Percentiles rank a stretch among this genome's conserved stretches.
Conservation (phyloP, 192 early-diverging fungal genomes). For the Gaertneriomyces semiglobifer region DNA sequence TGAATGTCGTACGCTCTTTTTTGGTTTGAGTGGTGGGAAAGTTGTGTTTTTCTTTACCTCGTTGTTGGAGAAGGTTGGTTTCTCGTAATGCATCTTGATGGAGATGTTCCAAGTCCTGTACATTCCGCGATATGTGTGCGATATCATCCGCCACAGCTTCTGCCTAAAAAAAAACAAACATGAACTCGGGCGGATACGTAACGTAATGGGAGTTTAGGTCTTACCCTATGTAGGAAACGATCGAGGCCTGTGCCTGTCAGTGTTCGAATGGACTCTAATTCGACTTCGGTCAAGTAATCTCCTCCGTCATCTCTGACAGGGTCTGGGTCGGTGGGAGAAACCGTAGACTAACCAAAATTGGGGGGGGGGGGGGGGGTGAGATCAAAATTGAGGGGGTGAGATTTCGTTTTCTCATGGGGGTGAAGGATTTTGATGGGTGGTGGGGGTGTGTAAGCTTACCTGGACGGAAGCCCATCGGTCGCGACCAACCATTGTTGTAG, state of each 20-base stretch:
- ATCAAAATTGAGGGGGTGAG: background rate
- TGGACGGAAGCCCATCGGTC: too few relatives aligned
- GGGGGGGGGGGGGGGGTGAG: too few relatives aligned
- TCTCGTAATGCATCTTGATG: constrained; percentile 20
- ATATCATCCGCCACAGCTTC: constrained; percentile 14
- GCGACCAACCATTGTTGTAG: too few relatives aligned
- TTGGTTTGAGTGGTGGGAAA: constrained; percentile 5
- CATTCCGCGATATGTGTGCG: constrained; percentile 15
- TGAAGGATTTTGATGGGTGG: background rate
- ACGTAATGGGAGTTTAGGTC: background rate
- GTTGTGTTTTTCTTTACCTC: background rate
- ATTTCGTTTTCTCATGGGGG: background rate
- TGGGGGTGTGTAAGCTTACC: background rate
- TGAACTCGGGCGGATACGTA: background rate
- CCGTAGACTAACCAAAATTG: too few relatives aligned
- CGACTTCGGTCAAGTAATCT: constrained; percentile 1
- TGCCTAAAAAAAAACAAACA: constrained; percentile 2
- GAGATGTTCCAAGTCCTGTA: constrained; percentile 4
- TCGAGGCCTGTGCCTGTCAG: constrained; percentile 10
- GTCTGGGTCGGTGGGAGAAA: too few relatives aligned
- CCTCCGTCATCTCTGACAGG: too few relatives aligned
- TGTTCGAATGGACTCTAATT: constrained; percentile 13
- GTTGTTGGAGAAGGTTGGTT: constrained; percentile 5
- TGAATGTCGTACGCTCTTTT: background rate
- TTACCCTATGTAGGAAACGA: constrained; percentile 19